Evolutionary conservation across 768 basidiomycete genomes (phyloP).

Genomic region (Mycena galericulata): DNA sequence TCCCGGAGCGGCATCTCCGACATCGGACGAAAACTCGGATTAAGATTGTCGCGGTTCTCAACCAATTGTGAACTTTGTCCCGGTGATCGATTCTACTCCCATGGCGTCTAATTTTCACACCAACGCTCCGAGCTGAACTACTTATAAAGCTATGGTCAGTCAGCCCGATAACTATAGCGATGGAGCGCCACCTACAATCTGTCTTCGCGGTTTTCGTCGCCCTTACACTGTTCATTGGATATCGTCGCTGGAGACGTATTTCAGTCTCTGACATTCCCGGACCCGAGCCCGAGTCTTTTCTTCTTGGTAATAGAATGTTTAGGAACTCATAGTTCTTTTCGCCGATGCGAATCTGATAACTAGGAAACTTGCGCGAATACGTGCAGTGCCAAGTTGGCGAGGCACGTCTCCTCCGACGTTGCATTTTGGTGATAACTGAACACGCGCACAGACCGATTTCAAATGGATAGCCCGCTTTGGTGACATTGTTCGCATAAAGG

Average conservation of each 20-base stretch:
- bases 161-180: too few species aligned
- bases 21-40: too few species aligned
- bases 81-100: too few species aligned
- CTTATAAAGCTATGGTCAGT: too few species aligned
- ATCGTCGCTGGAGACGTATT: constrained; percentile 51
- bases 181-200: background rate
- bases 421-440: background rate
- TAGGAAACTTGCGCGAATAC: constrained; percentile 63
- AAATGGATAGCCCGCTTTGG: constrained; percentile 64
- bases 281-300: constrained; percentile 61
- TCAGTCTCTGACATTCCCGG: constrained; percentile 61
- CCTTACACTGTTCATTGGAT: constrained; percentile 40
- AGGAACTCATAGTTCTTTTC: background rate
- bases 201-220: background rate
- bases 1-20: too few species aligned
- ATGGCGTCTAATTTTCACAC: too few species aligned
- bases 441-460: constrained; percentile 58
- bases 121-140: too few species aligned
- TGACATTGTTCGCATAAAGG: constrained; percentile 63
- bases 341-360: background rate
- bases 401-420: constrained; percentile 4
- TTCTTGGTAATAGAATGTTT: constrained; percentile 51
- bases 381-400: constrained; percentile 63
- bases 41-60: too few species aligned
- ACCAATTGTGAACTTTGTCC: too few species aligned